Conservation (phyloP, 2,329 filamentous ascomycete genomes). For the Ophiostoma quercus region DNA sequence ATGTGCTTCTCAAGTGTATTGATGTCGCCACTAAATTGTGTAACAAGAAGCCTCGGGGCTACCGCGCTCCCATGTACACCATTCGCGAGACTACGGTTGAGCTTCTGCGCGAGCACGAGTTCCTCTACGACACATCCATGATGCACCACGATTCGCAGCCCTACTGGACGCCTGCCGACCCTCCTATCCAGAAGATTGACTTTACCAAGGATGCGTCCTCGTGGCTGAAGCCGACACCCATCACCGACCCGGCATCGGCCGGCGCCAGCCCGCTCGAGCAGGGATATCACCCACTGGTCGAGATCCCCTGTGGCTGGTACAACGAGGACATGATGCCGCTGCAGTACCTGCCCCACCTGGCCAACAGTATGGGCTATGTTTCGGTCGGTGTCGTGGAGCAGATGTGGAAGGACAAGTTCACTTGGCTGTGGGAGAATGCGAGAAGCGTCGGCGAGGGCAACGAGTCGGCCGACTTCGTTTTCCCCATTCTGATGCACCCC, state of each 20-base stretch:
- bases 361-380: background rate
- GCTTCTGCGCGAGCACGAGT: conserved; percentile 54
- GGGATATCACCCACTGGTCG: background rate
- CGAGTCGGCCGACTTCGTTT: conserved; percentile 68
- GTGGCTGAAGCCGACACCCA: conserved; percentile 4
- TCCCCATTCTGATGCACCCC: conserved; percentile 60
- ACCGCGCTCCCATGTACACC: conserved; percentile 45
- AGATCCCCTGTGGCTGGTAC: conserved; percentile 1
- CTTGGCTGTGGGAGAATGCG: conserved; percentile 37
- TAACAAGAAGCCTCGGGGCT: conserved; percentile 60
- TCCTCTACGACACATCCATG: conserved; percentile 66
- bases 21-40: conserved; percentile 13
- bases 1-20: conserved; percentile 62
- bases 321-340: background rate
- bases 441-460: conserved; percentile 39
- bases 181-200: conserved; percentile 47
- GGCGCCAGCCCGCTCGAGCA: conserved; percentile 3
- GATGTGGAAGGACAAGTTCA: conserved; percentile 29
- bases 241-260: background rate
- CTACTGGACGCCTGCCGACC: conserved; percentile 59
- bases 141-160: conserved; percentile 59
- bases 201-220: conserved; percentile 42
- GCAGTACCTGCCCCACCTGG: background rate
- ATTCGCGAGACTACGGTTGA: conserved; percentile 42
- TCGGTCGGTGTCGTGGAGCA: background rate